Base-by-base conservation (phyloP, 2,329 filamentous ascomycete species). In the Microthyrium microscopicum region DNA sequence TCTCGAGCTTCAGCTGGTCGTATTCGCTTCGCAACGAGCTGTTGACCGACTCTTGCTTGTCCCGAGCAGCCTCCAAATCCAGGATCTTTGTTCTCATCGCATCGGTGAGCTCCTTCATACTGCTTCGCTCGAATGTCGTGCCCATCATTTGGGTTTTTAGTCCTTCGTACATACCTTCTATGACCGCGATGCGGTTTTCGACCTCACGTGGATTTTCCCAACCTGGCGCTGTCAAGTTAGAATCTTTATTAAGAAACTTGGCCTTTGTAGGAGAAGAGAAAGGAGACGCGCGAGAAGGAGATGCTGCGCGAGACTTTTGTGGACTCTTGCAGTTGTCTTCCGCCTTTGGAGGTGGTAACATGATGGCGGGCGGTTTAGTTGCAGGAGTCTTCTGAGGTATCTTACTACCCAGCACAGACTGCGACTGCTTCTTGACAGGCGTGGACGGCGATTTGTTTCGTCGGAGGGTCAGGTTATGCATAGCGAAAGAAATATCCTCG, bases 71-170 rank as follows among this genome's bases (percentile, higher is more conserved):
- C 36, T 79, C 72, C 38, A 91, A 55, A 39, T 92, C 78, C n/a
- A 63, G 62, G 30, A 36, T 29, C 66, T 75, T 70, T 33, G 64
- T 67, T 49, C 87, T 91, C 42, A 80, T 77, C 7, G 80, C 45
- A 12, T 77, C 71, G 29, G 91, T 64, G 1, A 75, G 70, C 40
- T 89, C 77, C 44, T 87, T 82, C 39, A 83, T 62, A 4, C 64
- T 68, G 36, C 69, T 75, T 44, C 71, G 74, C 35, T 82, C 74
- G 26, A 66, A 68, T 8, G 77, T 66, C 16, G 78, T 74, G 20
- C 67, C 66, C 38, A 73, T 72, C 49, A 94, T 72, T 41, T 78
- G 75, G 37, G 76, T 66, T 47, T 77, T 77, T 40, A 95, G 63
- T 38, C 68, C 62, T 30, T 68, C 66, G 49, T 83, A 83, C 46